Percentiles rank a stretch among this genome's conserved stretches.
Conservation (phyloP, 306 rosid species). For the Begonia loranthoides region DNA sequence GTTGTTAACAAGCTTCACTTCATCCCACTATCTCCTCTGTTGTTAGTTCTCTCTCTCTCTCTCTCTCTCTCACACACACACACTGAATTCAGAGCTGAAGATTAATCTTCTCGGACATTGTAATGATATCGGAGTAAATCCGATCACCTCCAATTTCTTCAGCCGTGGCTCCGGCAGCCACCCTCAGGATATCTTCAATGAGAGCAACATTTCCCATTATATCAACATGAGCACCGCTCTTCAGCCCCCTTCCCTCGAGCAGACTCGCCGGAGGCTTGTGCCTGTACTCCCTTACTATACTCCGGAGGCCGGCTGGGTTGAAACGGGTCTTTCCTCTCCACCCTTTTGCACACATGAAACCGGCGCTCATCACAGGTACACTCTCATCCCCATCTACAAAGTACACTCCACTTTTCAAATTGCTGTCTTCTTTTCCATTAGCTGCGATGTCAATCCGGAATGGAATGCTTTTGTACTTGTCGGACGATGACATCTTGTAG, state of each 20-base stretch:
- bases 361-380: slow-evolving; percentile 48
- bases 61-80: background rate
- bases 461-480: slow-evolving; percentile 40
- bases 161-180: slow-evolving; percentile 56
- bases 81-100: slow-evolving; percentile 22
- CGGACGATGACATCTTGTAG: slow-evolving; percentile 29
- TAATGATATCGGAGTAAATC: slow-evolving; percentile 48
- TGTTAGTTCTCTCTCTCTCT: background rate
- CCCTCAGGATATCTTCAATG: slow-evolving; percentile 45
- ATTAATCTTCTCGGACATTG: slow-evolving; percentile 37
- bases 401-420: slow-evolving; percentile 30
- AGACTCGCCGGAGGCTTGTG: slow-evolving; percentile 34
- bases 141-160: slow-evolving; percentile 51
- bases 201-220: slow-evolving; percentile 48
- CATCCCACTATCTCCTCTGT: background rate
- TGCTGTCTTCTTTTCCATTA: slow-evolving; percentile 22
- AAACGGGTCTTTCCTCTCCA: slow-evolving; percentile 69
- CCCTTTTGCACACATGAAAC: slow-evolving; percentile 75
- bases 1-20: background rate
- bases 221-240: slow-evolving; percentile 39
- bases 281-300: slow-evolving; percentile 47
- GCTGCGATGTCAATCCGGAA: slow-evolving; percentile 39
- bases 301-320: slow-evolving; percentile 50
- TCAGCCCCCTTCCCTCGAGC: slow-evolving; percentile 36
- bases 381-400: slow-evolving; percentile 57